Evolutionary conservation across 2,329 filamentous ascomycete species (phyloP).

Genomic region (Cadophora sp.): DNA sequence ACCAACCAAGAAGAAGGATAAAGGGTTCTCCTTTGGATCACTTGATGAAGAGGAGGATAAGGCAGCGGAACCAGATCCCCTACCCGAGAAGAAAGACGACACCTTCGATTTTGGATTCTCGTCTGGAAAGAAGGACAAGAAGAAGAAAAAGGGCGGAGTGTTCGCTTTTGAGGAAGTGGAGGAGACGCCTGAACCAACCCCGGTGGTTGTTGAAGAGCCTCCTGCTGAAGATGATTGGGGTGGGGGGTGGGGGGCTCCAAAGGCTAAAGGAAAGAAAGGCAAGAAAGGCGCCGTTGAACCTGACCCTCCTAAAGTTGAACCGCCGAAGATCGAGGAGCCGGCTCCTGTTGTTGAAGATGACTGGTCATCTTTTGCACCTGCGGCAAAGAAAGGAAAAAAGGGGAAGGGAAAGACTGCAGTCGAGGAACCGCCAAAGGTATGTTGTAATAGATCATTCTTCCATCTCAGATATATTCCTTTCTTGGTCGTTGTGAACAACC

Average conservation of each 20-base stretch:
- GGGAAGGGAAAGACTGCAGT: conserved; percentile 40
- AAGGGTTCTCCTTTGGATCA: conserved; percentile 56
- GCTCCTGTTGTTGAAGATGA: conserved; percentile 36
- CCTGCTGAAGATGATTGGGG: conserved; percentile 56
- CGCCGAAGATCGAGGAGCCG: conserved; percentile 40
- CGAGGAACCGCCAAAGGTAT: conserved; percentile 40
- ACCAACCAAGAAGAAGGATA: conserved; percentile 61
- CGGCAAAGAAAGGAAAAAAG: conserved; percentile 54
- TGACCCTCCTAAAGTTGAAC: conserved; percentile 41
- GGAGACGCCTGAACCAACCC: conserved; percentile 38
- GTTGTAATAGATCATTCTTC: conserved; percentile 18
- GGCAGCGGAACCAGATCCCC: conserved; percentile 36
- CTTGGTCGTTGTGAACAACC: not conserved
- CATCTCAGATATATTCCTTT: not conserved
- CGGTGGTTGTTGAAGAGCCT: conserved; percentile 39
- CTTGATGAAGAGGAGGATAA: conserved; percentile 51
- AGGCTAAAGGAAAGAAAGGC: conserved; percentile 57
- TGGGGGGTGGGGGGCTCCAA: conserved; percentile 54
- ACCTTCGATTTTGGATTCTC: conserved; percentile 46
- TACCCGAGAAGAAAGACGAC: conserved; percentile 47
- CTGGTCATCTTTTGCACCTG: conserved; percentile 41
- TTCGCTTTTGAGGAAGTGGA: conserved; percentile 34
- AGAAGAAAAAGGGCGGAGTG: conserved; percentile 50
- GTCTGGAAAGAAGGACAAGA: conserved; percentile 52
- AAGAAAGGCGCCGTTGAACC: conserved; percentile 41